Conservation (phyloP, 2,329 filamentous ascomycete species). For the Intubia oerlemansii region DNA sequence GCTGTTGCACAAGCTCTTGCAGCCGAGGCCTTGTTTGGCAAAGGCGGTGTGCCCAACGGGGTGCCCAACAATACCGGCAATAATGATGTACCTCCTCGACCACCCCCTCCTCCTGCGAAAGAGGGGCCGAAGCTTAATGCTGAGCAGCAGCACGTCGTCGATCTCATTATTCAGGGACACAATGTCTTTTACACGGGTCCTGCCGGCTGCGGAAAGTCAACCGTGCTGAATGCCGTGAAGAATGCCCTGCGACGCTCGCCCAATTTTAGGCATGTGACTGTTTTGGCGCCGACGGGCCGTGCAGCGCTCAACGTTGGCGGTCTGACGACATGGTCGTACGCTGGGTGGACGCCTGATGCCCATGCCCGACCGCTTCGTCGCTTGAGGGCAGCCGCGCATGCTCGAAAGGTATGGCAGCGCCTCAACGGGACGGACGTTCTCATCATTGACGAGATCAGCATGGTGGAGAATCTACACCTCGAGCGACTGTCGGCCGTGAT, state of each 20-base stretch:
- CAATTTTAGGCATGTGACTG: conserved; percentile 18
- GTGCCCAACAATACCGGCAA: too few species aligned
- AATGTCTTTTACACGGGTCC: conserved; percentile 47
- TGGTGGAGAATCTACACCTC: conserved; percentile 35
- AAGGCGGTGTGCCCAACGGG: too few species aligned
- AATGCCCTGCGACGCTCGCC: conserved; percentile 15
- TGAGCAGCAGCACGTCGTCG: conserved; percentile 26
- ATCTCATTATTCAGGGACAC: conserved; percentile 24
- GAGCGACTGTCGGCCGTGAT: conserved; percentile 27
- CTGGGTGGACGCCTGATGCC: conserved; percentile 28
- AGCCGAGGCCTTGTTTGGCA: too few species aligned
- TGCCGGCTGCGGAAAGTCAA: conserved; percentile 38
- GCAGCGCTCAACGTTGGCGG: conserved; percentile 36
- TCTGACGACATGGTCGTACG: conserved; percentile 32
- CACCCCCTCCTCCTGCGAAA: too few species aligned
- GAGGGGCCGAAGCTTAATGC: too few species aligned
- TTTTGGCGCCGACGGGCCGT: conserved; percentile 37
- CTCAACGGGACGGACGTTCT: conserved; percentile 27
- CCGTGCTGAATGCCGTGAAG: conserved; percentile 28
- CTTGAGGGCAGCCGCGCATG: too few species aligned
- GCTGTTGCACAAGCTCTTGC: too few species aligned
- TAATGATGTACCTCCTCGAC: too few species aligned
- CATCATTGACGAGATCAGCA: conserved; percentile 45
- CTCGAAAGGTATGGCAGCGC: too few species aligned
- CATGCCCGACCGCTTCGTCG: too few species aligned